Percentiles rank a stretch among this genome's conserved stretches.
These are phyloP conservation scores for Komagataella kurtzmanii DNA, from an alignment of 805 yeast genomes.

Conservation along the genomic window DNA sequence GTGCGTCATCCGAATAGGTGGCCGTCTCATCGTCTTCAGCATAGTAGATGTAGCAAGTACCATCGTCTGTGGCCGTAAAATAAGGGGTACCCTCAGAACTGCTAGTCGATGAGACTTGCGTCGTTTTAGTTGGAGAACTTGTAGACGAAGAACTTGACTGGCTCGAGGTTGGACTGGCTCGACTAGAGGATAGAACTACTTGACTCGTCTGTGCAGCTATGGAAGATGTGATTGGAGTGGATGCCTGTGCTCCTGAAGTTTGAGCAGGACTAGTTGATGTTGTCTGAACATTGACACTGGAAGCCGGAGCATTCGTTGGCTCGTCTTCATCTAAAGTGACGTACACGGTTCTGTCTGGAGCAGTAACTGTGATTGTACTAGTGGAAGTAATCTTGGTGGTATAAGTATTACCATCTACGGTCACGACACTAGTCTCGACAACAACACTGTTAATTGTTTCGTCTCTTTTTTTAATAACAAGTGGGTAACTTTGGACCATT, in stretches of 20 bases:
- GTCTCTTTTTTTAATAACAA: not conserved
- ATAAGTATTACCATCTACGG: not conserved
- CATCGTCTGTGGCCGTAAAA: constrained; percentile 15
- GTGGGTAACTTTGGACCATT: not conserved
- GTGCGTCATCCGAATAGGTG: constrained; percentile 12
- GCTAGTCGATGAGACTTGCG: constrained; percentile 4
- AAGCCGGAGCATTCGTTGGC: not conserved
- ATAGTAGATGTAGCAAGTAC: constrained; percentile 21
- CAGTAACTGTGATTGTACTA: not conserved
- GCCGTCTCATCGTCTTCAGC: constrained; percentile 17
- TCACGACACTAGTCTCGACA: not conserved
- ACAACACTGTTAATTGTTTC: not conserved
- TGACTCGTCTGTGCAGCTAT: not conserved
- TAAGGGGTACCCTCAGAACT: constrained; percentile 12
- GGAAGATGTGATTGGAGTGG: not conserved
- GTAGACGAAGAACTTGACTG: constrained; percentile 1
- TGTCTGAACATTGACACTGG: not conserved
- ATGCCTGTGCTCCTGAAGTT: not conserved
- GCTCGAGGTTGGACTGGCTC: constrained; percentile 4
- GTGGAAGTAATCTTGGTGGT: not conserved
- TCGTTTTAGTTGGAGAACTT: constrained; percentile 4
- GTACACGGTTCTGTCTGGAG: not conserved
- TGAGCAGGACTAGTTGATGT: not conserved
- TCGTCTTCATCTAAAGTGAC: not conserved
- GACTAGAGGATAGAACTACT: constrained; percentile 1